Percentiles rank a stretch among this genome's conserved stretches.
Evolutionary conservation across 306 rosid species (phyloP).

Genomic region (Canavalia ensiformis): DNA sequence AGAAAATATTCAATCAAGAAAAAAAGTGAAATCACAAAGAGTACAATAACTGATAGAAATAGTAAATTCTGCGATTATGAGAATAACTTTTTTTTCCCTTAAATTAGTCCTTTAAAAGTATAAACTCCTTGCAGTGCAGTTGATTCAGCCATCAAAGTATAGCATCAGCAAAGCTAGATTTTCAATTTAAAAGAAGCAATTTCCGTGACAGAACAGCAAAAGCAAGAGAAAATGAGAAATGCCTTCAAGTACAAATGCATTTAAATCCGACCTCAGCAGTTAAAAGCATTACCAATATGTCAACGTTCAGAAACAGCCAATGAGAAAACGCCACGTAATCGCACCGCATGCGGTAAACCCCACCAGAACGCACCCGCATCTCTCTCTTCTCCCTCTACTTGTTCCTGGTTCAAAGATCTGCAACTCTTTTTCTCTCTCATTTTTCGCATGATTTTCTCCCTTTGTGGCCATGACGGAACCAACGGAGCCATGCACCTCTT

Average conservation of each 20-base stretch:
- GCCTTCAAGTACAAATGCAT: neutral
- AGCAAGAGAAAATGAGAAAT: neutral
- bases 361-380: constrained; percentile 46
- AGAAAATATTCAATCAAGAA: neutral
- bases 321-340: constrained; percentile 36
- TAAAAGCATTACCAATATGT: neutral
- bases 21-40: neutral
- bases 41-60: neutral
- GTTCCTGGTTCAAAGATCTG: constrained; percentile 55
- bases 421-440: constrained; percentile 42
- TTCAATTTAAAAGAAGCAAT: neutral
- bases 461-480: constrained; percentile 75
- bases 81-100: neutral
- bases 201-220: constrained; percentile 13
- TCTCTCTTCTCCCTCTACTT: constrained; percentile 44
- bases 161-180: neutral
- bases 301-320: constrained; percentile 14
- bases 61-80: neutral
- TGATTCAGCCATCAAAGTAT: neutral
- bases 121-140: neutral
- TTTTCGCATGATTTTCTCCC: constrained; percentile 36
- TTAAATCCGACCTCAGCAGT: neutral
- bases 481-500: constrained; percentile 64
- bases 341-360: constrained; percentile 34
- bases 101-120: constrained; percentile 2